Evolutionary conservation across 768 basidiomycete genomes (phyloP).

Genomic region (Mycena albidolilacea): DNA sequence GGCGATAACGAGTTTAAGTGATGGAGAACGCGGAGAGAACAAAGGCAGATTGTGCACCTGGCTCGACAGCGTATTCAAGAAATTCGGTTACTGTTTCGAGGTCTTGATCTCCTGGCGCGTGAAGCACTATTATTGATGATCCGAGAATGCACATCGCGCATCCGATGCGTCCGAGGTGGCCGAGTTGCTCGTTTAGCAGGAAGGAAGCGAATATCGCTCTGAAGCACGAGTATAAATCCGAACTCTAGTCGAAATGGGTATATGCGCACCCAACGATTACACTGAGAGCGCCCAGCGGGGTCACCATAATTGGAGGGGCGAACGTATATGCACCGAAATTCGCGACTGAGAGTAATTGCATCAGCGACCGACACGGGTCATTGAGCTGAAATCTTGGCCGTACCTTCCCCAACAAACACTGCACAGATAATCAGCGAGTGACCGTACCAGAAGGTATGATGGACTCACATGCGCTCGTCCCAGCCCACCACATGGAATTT

Average conservation of each 20-base stretch:
- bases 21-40: not conserved
- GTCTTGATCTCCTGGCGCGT: constrained; percentile 96
- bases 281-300: constrained; percentile 93
- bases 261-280: constrained; percentile 85
- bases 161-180: constrained; percentile 90
- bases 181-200: constrained; percentile 92
- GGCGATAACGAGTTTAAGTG: not conserved
- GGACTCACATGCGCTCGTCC: constrained; percentile 88
- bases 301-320: constrained; percentile 85
- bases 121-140: constrained; percentile 93
- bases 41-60: constrained; percentile 66
- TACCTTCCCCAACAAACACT: constrained; percentile 98
- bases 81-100: constrained; percentile 96
- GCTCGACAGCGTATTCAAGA: constrained; percentile 89
- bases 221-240: not conserved
- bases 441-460: not conserved
- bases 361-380: not conserved
- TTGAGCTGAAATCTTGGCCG: constrained; percentile 15
- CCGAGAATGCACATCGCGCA: constrained; percentile 89
- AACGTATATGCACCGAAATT: constrained; percentile 82
- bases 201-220: constrained; percentile 78
- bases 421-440: constrained; percentile 18
- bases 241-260: not conserved
- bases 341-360: constrained; percentile 62
- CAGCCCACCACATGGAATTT: constrained; percentile 98